A percentile compares a stretch with the other conserved stretches of the same genome.
These are phyloP conservation scores for Leishmania martiniquensis DNA, from an alignment of 208 protist genomes.

Conservation along the genomic window DNA sequence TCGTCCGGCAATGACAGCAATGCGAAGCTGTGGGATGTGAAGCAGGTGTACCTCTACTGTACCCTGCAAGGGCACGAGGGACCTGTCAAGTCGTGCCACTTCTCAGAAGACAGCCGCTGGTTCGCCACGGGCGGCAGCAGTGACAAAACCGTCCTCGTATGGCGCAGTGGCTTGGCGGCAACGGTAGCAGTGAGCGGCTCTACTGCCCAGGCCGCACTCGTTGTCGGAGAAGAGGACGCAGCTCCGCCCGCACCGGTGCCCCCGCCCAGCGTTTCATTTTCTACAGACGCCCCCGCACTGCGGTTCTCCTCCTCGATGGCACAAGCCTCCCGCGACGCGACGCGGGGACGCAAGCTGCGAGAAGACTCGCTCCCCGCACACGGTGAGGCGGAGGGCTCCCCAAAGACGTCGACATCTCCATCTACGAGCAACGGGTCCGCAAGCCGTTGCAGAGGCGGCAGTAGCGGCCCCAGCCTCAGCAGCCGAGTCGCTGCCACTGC, in stretches of 20 bases:
- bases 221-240: not conserved
- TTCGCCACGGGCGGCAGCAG: conserved; percentile 71
- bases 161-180: conserved; percentile 68
- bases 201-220: not conserved
- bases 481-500: not conserved
- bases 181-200: not conserved
- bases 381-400: not conserved
- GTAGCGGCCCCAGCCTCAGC: not conserved
- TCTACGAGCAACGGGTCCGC: not conserved
- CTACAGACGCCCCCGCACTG: not conserved
- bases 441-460: not conserved
- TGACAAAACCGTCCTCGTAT: conserved; percentile 84
- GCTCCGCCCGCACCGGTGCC: not conserved
- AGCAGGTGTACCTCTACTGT: conserved; percentile 85
- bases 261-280: not conserved
- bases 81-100: conserved; percentile 53
- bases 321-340: not conserved
- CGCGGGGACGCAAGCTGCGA: not conserved
- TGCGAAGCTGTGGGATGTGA: conserved; percentile 87
- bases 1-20: conserved; percentile 76
- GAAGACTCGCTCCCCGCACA: not conserved
- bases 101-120: conserved; percentile 56
- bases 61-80: conserved; percentile 85
- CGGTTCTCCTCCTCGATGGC: not conserved
- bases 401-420: not conserved